These are phyloP conservation scores for Carex cristatella DNA, from an alignment of 176 grass and related monocot species.

Conservation along the genomic window DNA sequence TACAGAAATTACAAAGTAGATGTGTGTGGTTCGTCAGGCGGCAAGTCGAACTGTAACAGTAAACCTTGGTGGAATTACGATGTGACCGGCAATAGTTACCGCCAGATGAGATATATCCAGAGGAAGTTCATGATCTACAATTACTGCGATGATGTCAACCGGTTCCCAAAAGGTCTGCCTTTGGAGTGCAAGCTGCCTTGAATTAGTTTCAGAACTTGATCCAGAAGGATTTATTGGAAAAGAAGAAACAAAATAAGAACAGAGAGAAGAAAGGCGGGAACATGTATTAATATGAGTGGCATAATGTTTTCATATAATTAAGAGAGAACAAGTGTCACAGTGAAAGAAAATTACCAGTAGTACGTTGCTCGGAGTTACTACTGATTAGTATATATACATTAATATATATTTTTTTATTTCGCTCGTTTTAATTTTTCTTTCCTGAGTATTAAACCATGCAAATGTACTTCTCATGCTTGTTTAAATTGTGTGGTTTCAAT, in stretches of 20 bases:
- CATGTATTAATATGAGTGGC: not conserved
- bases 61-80: constrained; percentile 58
- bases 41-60: constrained; percentile 27
- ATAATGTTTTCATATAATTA: not conserved
- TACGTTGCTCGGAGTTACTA: not conserved
- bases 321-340: not conserved
- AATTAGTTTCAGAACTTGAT: not conserved
- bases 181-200: constrained; percentile 59
- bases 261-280: not conserved
- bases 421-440: not conserved
- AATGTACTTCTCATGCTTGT: not conserved
- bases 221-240: not conserved
- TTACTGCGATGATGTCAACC: constrained; percentile 65
- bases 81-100: constrained; percentile 41
- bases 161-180: constrained; percentile 52
- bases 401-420: not conserved
- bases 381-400: not conserved
- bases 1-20: constrained; percentile 50
- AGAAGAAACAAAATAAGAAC: not conserved
- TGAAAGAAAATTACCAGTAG: not conserved
- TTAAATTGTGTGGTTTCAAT: not conserved
- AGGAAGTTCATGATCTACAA: constrained; percentile 85
- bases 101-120: constrained; percentile 47
- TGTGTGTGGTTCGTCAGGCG: constrained; percentile 19
- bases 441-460: not conserved